Evolutionary conservation across 164 flowering plant genomes (phyloP).

Genomic region (Vitis amurensis): DNA sequence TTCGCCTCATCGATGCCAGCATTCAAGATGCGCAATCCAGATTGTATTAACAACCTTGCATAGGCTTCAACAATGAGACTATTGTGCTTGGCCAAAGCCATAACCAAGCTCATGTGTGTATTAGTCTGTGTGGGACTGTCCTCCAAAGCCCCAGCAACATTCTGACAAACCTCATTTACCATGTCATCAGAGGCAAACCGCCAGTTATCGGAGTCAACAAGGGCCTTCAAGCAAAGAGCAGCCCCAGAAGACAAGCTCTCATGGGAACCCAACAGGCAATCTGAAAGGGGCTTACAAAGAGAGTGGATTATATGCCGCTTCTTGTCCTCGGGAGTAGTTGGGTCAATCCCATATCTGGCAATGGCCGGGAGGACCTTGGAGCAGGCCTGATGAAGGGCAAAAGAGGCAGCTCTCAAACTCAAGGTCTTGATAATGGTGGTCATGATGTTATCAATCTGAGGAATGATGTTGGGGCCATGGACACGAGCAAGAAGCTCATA

Average conservation of each 20-base stretch:
- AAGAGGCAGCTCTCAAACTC: conserved; percentile 79
- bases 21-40: conserved; percentile 64
- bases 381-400: conserved; percentile 90
- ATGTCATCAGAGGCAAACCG: conserved; percentile 79
- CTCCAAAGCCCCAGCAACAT: conserved; percentile 76
- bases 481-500: conserved; percentile 86
- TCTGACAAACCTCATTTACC: conserved; percentile 85
- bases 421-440: conserved; percentile 68
- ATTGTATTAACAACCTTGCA: conserved; percentile 68
- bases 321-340: conserved; percentile 68
- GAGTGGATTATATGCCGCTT: conserved; percentile 65
- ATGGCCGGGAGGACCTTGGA: conserved; percentile 91
- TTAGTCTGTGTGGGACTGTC: conserved; percentile 70
- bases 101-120: conserved; percentile 81
- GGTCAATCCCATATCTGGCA: conserved; percentile 82
- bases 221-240: conserved; percentile 88
- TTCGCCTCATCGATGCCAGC: conserved; percentile 58
- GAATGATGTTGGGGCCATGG: conserved; percentile 78
- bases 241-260: conserved; percentile 84
- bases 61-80: conserved; percentile 72
- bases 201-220: conserved; percentile 94
- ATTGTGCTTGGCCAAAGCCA: conserved; percentile 80
- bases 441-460: conserved; percentile 86
- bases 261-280: conserved; percentile 63
- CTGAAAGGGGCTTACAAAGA: conserved; percentile 82